Evolutionary conservation across 257 asterid genomes (phyloP).

Genomic region (Salvia splendens): DNA sequence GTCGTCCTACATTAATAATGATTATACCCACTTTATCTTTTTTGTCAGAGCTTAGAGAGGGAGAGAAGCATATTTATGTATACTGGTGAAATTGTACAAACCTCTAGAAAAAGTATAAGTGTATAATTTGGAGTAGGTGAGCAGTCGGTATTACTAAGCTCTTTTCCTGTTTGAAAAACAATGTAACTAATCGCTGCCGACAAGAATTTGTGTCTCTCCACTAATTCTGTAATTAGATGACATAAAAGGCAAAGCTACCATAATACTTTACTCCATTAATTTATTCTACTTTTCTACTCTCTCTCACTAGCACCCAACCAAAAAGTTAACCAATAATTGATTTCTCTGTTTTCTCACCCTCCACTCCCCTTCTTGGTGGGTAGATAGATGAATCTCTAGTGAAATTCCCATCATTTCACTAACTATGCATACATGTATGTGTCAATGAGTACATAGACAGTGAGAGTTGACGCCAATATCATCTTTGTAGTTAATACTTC

Average conservation of each 20-base stretch:
- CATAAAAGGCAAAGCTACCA: conserved; percentile 40
- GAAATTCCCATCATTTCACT: conserved; percentile 24
- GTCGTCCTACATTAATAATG: conserved; percentile 53
- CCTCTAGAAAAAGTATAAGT: conserved; percentile 14
- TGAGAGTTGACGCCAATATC: not conserved
- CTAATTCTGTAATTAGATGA: conserved; percentile 47
- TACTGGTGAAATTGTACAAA: conserved; percentile 24
- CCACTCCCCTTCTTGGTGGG: conserved; percentile 32
- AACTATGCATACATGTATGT: not conserved
- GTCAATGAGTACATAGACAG: not conserved
- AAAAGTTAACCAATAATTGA: conserved; percentile 34
- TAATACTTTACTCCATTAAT: conserved; percentile 36
- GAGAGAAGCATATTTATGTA: conserved; percentile 28
- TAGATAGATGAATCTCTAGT: conserved; percentile 22
- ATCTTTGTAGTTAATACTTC: no score
- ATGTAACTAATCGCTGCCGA: conserved; percentile 59
- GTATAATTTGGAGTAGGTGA: conserved; percentile 57
- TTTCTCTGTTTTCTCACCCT: conserved; percentile 36
- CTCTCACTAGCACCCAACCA: conserved; percentile 24
- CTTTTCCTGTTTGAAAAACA: conserved; percentile 27
- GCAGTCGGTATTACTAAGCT: conserved; percentile 48
- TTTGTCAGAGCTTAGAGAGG: conserved; percentile 15
- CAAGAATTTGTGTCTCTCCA: conserved; percentile 67
- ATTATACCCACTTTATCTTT: conserved; percentile 40
- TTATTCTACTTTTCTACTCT: conserved; percentile 33